These are phyloP conservation scores for Eutrema japonicum DNA, from an alignment of 345 rosid genomes.

Conservation along the genomic window DNA sequence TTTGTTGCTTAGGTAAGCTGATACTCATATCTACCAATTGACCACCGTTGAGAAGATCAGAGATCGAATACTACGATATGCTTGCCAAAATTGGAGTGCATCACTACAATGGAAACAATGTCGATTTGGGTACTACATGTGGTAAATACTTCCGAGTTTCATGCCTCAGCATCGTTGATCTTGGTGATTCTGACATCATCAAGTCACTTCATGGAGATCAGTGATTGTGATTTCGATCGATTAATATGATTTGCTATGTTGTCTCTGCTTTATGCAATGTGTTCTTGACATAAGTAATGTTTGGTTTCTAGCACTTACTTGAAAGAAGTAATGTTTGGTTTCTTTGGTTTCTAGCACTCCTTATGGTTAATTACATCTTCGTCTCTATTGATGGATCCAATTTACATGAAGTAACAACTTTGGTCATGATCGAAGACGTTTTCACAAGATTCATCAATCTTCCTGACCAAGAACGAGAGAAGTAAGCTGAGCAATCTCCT, in stretches of 20 bases:
- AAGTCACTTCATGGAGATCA: slow-evolving; percentile 60
- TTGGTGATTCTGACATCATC: slow-evolving; percentile 84
- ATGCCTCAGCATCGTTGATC: slow-evolving; percentile 71
- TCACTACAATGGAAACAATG: slow-evolving; percentile 60
- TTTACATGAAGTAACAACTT: background rate
- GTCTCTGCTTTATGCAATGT: slow-evolving; percentile 14
- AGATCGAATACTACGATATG: slow-evolving; percentile 62
- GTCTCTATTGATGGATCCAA: background rate
- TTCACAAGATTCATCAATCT: slow-evolving; percentile 65
- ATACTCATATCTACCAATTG: slow-evolving; percentile 70
- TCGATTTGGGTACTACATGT: slow-evolving; percentile 78
- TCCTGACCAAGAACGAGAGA: slow-evolving; percentile 70
- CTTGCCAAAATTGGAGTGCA: slow-evolving; percentile 48
- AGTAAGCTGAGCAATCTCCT: slow-evolving; percentile 42
- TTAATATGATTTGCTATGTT: slow-evolving; percentile 30
- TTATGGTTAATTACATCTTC: slow-evolving; percentile 21
- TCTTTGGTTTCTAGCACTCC: background rate
- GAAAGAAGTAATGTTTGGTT: slow-evolving; percentile 21
- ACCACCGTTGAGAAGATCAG: slow-evolving; percentile 78
- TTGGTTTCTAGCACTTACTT: background rate
- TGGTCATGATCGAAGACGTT: slow-evolving; percentile 63
- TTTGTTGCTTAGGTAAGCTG: slow-evolving; percentile 52
- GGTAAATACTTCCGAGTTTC: slow-evolving; percentile 81
- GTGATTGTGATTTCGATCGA: slow-evolving; percentile 6
- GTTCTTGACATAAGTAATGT: slow-evolving; percentile 22